These are phyloP conservation scores for Blastosporella zonata DNA, from an alignment of 1,284 basidiomycete genomes.

Conservation along the genomic window DNA sequence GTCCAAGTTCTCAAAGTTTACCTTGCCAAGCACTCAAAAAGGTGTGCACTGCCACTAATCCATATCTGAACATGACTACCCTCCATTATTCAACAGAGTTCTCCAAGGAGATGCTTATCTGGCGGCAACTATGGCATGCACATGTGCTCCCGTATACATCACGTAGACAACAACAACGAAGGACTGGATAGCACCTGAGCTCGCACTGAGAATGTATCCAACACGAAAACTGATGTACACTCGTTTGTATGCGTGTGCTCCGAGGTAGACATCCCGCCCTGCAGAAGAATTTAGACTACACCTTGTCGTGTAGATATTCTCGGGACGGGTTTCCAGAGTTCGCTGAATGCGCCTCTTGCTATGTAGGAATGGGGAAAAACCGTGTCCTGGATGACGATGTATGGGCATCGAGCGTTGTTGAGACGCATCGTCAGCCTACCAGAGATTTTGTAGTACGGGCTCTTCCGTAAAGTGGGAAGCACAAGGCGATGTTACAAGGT, in stretches of 20 bases:
- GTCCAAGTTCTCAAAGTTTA: constrained; percentile 22
- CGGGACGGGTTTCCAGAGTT: constrained; percentile 15
- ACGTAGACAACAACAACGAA: constrained; percentile 18
- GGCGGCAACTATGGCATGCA: constrained; percentile 24
- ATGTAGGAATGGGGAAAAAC: constrained; percentile 9
- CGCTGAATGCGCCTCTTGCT: constrained; percentile 12
- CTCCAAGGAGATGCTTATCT: constrained; percentile 23
- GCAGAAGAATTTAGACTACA: background rate
- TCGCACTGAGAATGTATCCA: constrained; percentile 6
- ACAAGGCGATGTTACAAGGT: no score
- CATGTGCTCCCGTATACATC: constrained; percentile 26
- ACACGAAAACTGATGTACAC: constrained; percentile 22
- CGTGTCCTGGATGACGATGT: no score
- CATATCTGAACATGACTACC: background rate
- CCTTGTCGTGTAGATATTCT: constrained; percentile 14
- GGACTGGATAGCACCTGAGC: constrained; percentile 23
- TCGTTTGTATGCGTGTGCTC: constrained; percentile 23
- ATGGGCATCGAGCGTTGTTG: no score
- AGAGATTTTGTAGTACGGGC: no score
- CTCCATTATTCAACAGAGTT: constrained; percentile 9
- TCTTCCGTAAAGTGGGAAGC: no score
- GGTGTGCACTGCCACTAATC: constrained; percentile 6
- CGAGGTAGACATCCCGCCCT: constrained; percentile 18
- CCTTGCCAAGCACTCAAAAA: no score
- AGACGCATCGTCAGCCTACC: no score